Evolutionary conservation across 1,139 yeast species (phyloP).

Genomic region (Maudiozyma humilis): DNA sequence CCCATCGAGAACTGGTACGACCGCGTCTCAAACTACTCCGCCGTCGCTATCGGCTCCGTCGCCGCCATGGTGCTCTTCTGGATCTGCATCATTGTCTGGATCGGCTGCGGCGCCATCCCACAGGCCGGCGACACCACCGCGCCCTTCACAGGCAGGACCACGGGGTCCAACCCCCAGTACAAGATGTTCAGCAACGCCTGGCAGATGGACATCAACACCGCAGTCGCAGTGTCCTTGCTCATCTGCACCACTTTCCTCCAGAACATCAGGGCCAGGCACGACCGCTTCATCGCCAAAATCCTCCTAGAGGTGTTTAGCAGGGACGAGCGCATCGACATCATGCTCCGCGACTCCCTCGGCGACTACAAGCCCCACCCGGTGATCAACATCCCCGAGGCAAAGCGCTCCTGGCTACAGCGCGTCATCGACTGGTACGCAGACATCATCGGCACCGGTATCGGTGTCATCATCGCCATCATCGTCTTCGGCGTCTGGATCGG

Average conservation of each 20-base stretch:
- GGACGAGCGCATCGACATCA: constrained; percentile 29
- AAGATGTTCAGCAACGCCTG: constrained; percentile 31
- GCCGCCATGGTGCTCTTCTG: constrained; percentile 31
- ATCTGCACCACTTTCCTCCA: constrained; percentile 32
- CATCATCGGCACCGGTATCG: constrained; percentile 36
- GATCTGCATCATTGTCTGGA: constrained; percentile 34
- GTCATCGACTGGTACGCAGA: constrained; percentile 35
- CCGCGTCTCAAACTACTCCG: constrained; percentile 20
- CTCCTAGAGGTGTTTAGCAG: constrained; percentile 22
- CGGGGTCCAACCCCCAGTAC: constrained; percentile 20
- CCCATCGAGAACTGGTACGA: constrained; percentile 31
- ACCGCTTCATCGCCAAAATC: constrained; percentile 25
- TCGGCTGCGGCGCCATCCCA: constrained; percentile 32
- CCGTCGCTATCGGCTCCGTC: constrained; percentile 30
- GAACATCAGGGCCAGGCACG: constrained; percentile 34
- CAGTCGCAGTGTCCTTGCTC: constrained; percentile 33
- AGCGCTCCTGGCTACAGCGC: constrained; percentile 22
- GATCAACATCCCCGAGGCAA: constrained; percentile 19
- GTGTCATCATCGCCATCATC: constrained; percentile 29
- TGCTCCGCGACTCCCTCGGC: constrained; percentile 18
- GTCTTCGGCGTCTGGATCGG: constrained; percentile 34
- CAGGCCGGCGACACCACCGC: constrained; percentile 21
- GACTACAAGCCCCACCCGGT: constrained; percentile 26
- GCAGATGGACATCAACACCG: constrained; percentile 37
- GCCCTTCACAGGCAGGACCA: constrained; percentile 22